These are phyloP conservation scores for Lodderomyces beijingensis DNA, from an alignment of 1,139 yeast species.

Conservation along the genomic window DNA sequence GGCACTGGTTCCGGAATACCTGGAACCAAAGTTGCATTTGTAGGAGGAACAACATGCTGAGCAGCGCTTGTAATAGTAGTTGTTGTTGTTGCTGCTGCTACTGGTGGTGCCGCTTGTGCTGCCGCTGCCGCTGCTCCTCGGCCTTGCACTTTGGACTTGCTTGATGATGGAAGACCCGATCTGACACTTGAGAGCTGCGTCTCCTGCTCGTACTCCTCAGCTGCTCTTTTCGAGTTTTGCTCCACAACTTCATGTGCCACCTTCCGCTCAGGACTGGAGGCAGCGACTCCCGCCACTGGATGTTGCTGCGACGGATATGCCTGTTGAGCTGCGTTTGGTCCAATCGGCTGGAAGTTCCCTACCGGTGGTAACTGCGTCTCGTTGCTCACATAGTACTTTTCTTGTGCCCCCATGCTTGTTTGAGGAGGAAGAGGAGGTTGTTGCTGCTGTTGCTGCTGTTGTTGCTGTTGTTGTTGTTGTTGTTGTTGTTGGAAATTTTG, in stretches of 20 bases:
- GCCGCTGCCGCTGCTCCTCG: slow-evolving; percentile 10
- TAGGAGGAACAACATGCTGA: slow-evolving; percentile 15
- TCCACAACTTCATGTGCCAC: slow-evolving; percentile 1
- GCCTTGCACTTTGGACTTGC: slow-evolving; percentile 8
- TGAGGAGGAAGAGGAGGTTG: too few species aligned
- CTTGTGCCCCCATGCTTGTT: slow-evolving; percentile 10
- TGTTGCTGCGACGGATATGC: slow-evolving; percentile 8
- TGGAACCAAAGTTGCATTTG: slow-evolving; percentile 70
- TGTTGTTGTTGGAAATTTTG: slow-evolving; percentile 23
- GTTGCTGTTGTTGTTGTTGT: too few species aligned
- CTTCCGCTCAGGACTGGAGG: slow-evolving; percentile 1
- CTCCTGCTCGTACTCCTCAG: slow-evolving; percentile 33
- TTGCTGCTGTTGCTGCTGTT: slow-evolving; percentile 8
- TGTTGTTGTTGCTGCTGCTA: background rate
- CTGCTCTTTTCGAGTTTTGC: slow-evolving; percentile 9
- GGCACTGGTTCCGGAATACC: slow-evolving; percentile 85
- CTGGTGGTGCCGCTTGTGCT: background rate
- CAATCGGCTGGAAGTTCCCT: slow-evolving; percentile 82
- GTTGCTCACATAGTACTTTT: slow-evolving; percentile 18
- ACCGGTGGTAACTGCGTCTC: slow-evolving; percentile 81
- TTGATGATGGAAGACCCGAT: slow-evolving; percentile 19
- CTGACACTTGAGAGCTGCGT: slow-evolving; percentile 55
- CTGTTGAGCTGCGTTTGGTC: slow-evolving; percentile 22
- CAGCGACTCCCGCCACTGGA: slow-evolving; percentile 2
- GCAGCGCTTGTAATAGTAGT: background rate